A percentile compares a stretch with the other conserved stretches of the same genome.
Conservation (phyloP, 805 yeast genomes). For the Metschnikowia noctiluminum region DNA sequence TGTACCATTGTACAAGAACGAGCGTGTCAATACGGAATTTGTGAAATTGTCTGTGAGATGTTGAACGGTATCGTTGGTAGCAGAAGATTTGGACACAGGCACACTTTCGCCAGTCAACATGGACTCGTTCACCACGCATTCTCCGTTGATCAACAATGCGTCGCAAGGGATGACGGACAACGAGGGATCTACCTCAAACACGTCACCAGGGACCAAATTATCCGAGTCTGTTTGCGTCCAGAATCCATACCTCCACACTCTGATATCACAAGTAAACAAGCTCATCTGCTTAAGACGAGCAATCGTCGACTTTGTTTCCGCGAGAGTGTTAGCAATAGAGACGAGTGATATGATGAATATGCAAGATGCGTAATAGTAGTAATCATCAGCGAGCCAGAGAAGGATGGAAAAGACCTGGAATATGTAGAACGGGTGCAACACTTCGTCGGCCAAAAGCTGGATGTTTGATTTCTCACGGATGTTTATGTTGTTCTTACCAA, state of each 20-base stretch:
- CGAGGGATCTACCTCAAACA: constrained; percentile 88
- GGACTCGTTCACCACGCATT: constrained; percentile 94
- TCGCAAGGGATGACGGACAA: constrained; percentile 80
- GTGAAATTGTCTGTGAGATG: constrained; percentile 58
- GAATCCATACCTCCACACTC: constrained; percentile 89
- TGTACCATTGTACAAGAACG: constrained; percentile 85
- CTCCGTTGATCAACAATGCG: constrained; percentile 82
- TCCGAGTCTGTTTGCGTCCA: constrained; percentile 79
- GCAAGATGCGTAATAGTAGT: constrained; percentile 91
- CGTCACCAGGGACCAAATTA: constrained; percentile 93
- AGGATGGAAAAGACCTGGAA: constrained; percentile 91
- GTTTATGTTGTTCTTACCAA: constrained; percentile 74
- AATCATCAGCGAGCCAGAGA: constrained; percentile 89
- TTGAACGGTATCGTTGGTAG: constrained; percentile 58
- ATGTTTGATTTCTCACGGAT: constrained; percentile 67
- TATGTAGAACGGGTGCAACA: constrained; percentile 90
- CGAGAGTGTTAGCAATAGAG: constrained; percentile 73
- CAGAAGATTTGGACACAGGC: constrained; percentile 82
- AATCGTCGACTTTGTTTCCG: constrained; percentile 82
- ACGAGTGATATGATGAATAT: constrained; percentile 81
- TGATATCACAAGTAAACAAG: constrained; percentile 68
- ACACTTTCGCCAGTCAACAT: constrained; percentile 99
- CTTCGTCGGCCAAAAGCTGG: constrained; percentile 77
- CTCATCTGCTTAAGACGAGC: constrained; percentile 71
- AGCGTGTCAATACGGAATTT: constrained; percentile 63